Evolutionary conservation across 2,329 filamentous ascomycete genomes (phyloP).

Genomic region (Westerdykella aurantiaca): DNA sequence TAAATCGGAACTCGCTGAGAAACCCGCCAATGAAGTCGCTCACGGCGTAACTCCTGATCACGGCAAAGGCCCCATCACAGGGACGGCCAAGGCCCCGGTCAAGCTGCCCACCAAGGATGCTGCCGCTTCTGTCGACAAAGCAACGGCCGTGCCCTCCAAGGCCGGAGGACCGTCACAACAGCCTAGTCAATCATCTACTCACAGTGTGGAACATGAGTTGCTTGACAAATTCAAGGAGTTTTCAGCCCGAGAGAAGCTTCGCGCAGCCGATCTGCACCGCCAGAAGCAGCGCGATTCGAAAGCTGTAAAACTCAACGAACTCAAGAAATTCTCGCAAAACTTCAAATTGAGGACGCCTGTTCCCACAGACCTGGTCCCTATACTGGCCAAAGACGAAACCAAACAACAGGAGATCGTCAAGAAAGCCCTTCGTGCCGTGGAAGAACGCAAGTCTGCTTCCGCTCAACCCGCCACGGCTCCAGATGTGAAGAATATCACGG

Average conservation of each 20-base stretch:
- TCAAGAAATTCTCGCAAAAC: slow-evolving; percentile 88
- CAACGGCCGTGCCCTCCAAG: slow-evolving; percentile 16
- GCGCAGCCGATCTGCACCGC: slow-evolving; percentile 52
- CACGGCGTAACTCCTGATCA: slow-evolving; percentile 15
- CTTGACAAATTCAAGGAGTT: slow-evolving; percentile 61
- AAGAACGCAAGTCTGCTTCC: slow-evolving; percentile 43
- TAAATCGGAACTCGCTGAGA: slow-evolving; percentile 9
- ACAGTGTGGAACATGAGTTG: slow-evolving; percentile 57
- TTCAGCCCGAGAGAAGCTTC: slow-evolving; percentile 56
- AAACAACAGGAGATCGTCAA: slow-evolving; percentile 93
- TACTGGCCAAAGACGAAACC: slow-evolving; percentile 90
- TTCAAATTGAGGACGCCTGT: slow-evolving; percentile 95
- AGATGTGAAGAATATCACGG: background rate
- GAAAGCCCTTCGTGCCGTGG: slow-evolving; percentile 72
- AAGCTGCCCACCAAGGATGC: slow-evolving; percentile 16
- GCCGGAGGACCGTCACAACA: slow-evolving; percentile 13
- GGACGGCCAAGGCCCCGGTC: slow-evolving; percentile 2
- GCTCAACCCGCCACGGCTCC: slow-evolving; percentile 41
- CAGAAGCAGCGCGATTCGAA: slow-evolving; percentile 64
- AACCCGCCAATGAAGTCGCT: slow-evolving; percentile 10
- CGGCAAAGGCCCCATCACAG: slow-evolving; percentile 6
- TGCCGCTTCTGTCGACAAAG: slow-evolving; percentile 14
- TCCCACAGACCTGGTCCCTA: slow-evolving; percentile 83
- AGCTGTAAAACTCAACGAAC: slow-evolving; percentile 83
- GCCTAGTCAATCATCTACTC: slow-evolving; percentile 41